Conservation (phyloP, 2,329 filamentous ascomycete genomes). For the Trichoderma semiorbis region DNA sequence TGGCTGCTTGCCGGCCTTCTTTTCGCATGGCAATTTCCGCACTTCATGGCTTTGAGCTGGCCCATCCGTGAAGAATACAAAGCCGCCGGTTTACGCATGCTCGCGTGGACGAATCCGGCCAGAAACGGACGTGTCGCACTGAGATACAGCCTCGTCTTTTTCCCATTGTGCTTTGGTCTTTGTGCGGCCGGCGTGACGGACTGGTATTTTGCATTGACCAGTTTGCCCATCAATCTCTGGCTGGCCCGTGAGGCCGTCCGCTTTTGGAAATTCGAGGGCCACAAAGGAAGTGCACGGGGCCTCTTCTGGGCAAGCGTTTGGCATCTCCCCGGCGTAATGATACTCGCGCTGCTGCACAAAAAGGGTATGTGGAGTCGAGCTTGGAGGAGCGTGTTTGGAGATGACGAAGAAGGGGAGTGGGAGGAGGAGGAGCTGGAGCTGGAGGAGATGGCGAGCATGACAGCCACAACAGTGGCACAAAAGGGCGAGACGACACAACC, state of each 20-base stretch:
- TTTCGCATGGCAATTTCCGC: constrained; percentile 96
- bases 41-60: constrained; percentile 94
- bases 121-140: constrained; percentile 84
- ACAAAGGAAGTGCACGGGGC: constrained; percentile 74
- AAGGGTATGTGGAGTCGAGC: constrained; percentile 85
- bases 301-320: constrained; percentile 98
- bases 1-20: constrained; percentile 84
- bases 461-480: constrained; percentile 27
- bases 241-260: constrained; percentile 72
- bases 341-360: constrained; percentile 88
- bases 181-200: constrained; percentile 80
- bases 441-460: constrained; percentile 39
- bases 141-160: constrained; percentile 79
- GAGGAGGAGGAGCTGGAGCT: constrained; percentile 55
- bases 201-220: constrained; percentile 78
- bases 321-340: constrained; percentile 87
- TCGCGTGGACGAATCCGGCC: constrained; percentile 82
- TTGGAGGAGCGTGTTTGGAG: constrained; percentile 66
- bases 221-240: constrained; percentile 81
- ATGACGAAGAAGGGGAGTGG: constrained; percentile 49
- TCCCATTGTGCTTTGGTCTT: constrained; percentile 79
- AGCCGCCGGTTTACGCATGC: constrained; percentile 64
- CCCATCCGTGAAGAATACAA: constrained; percentile 87
- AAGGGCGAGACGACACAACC: constrained; percentile 23
- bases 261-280: constrained; percentile 77